Base-by-base conservation (phyloP, 2,329 filamentous ascomycete genomes). In the Cladosporium austrohemisphaericum region DNA sequence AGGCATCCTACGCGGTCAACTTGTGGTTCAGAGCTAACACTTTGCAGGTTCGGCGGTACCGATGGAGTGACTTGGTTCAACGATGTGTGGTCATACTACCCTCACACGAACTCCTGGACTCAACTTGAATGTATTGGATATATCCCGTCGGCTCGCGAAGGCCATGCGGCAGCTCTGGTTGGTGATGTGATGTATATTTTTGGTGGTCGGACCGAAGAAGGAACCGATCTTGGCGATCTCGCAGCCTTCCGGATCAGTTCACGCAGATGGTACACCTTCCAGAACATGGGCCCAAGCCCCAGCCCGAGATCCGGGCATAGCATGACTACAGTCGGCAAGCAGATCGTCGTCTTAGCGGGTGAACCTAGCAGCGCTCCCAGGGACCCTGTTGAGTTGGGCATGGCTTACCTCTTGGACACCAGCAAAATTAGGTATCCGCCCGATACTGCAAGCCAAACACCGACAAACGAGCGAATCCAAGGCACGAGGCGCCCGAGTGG, bases 171-270 rank as follows among this genome's bases (percentile, higher is more conserved):
- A 11, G 85, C 92, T 3, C 76, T 98, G 16, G 91, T 98, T 35
- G 89, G 93, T 66, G 93, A 98, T 65, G 93, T 96, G 52, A 98
- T 98, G 94, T 98, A 98, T 72, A 84, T 98, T 53, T 98, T 98
- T 67, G 94, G 94, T 59, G 93, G 93, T 36, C 86, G 93, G 52
- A 96, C 90, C 0, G 89, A 96, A 64, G 91, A 97, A 59, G 93
- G 93, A 1, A 81, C 84, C 22, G 93, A 98, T 65, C 74, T 98
- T 3, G 93, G 92, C 26, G 93, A 98, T 68, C 76, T 98, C 35
- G 92, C 93, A 2, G 93, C 93, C 8, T 88, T 88, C 68, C 78
- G 83, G 41, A 88, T 88, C 59, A 82, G 85, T 1, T 90, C 90
- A 9, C 84, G 88, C 56, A 82, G 93, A 52, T 98, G 93, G 93